Base-by-base conservation (phyloP, 495 filamentous ascomycete genomes). In the Penicillium cinerascens region DNA sequence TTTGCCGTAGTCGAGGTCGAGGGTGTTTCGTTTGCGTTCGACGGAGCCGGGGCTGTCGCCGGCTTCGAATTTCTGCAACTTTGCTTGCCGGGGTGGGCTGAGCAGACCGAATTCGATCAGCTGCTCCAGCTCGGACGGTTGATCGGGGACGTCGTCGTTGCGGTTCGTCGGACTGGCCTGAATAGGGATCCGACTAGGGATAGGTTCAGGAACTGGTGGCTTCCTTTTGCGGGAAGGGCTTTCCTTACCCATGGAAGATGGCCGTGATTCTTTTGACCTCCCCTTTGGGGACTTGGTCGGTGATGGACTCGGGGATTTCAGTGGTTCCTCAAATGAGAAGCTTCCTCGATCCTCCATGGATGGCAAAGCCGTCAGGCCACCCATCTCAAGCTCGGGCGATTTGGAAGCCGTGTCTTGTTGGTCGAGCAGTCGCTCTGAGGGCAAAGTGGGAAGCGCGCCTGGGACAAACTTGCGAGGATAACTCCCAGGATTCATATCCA, bases 361-460 rank as follows among this genome's bases (percentile, higher is more conserved):
- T 8, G 48, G 47, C 17, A 64, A 48, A 5, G 61, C 65, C 1
- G 56, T 60, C n/a, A 59, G 11, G 29, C 40, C 41, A 18, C 42
- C 17, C 42, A 43, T 21, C 15, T 49, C 25, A 6, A 47, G 29
- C 7, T 49, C 38, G 1, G 61, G 47, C 2, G 53, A 51, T 36
- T 47, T 41, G 10, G 45, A 16, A 37, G 47, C 50, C 20, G 40
- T 21, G 21, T 58, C 58, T 45, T 69, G 66, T 45, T 65, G 56
- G 51, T 72, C 66, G 1, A 83, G 60, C 5, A 84, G 58, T 27
- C 81, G 67, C 63, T 85, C 84, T 13, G 83, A 86, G 6, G 82
- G 83, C 15, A 87, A 60, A 15, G 78, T 78, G 16, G 82, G 73
- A 15, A 87, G 68, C 49, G 73, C 73, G 6, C 81, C 82, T 2